A percentile compares a stretch with the other conserved stretches of the same genome.
Conservation (phyloP, 2,329 filamentous ascomycete species). For the Dothideomycetidae sp. region DNA sequence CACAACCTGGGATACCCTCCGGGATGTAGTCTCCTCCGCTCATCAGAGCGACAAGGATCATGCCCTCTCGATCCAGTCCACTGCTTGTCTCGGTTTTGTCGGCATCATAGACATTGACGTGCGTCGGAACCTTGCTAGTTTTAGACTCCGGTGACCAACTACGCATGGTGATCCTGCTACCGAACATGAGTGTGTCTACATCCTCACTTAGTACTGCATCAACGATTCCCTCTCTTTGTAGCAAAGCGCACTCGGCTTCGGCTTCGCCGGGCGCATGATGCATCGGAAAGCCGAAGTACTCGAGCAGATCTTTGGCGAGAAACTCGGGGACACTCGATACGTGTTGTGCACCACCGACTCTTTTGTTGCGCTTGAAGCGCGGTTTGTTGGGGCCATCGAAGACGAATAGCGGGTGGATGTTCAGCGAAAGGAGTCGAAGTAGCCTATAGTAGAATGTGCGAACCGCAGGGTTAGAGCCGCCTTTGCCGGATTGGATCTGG, state of each 20-base stretch:
- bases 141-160: constrained; percentile 68
- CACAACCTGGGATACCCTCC: constrained; percentile 74
- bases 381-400: constrained; percentile 83
- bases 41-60: constrained; percentile 88
- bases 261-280: constrained; percentile 90
- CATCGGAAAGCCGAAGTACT: constrained; percentile 67
- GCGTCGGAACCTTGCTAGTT: constrained; percentile 56
- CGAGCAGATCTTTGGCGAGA: constrained; percentile 69
- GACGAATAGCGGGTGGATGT: constrained; percentile 78
- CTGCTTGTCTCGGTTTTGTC: constrained; percentile 39
- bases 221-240: constrained; percentile 70
- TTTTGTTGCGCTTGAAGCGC: constrained; percentile 75
- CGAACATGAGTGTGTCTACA: constrained; percentile 96
- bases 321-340: constrained; percentile 55
- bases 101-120: constrained; percentile 69
- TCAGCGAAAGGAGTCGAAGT: constrained; percentile 56
- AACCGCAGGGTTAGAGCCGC: constrained; percentile 78
- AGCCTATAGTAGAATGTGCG: constrained; percentile 89
- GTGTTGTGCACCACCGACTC: constrained; percentile 41
- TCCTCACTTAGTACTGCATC: constrained; percentile 94
- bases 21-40: constrained; percentile 91
- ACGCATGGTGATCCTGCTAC: constrained; percentile 61
- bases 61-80: constrained; percentile 67
- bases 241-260: constrained; percentile 82
- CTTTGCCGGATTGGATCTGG: constrained; percentile 70